phyloP scores from a whole-genome alignment of 805 yeast genomes.

The Yarrowia sp. region DNA sequence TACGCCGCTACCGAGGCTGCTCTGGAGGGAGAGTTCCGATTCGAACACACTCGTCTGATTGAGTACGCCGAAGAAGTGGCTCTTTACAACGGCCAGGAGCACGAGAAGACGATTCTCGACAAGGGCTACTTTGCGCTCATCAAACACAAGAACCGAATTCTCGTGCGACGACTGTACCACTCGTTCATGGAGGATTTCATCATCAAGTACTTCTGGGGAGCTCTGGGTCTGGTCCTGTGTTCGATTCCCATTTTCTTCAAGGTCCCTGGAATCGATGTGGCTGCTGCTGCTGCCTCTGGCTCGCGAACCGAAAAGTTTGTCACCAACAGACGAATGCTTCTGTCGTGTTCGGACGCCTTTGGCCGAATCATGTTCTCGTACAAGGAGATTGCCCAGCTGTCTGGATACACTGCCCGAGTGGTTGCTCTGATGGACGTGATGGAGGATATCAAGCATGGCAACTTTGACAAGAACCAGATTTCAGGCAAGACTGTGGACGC shows the following conservation, averaged over 20 bases:
- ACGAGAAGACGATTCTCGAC: conserved; percentile 80
- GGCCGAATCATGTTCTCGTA: conserved; percentile 87
- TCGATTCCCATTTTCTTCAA: conserved; percentile 84
- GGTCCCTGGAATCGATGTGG: conserved; percentile 55
- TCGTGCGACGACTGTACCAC: conserved; percentile 75
- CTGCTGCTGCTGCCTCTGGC: conserved; percentile 42
- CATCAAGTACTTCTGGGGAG: conserved; percentile 95
- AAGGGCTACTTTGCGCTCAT: conserved; percentile 81
- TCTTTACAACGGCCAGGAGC: conserved; percentile 75
- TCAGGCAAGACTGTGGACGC: conserved; percentile 41
- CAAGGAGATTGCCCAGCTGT: conserved; percentile 79
- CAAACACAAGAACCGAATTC: conserved; percentile 74
- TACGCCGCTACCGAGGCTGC: conserved; percentile 76
- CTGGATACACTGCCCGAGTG: conserved; percentile 81
- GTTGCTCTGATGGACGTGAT: conserved; percentile 72
- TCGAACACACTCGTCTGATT: conserved; percentile 81
- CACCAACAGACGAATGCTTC: conserved; percentile 81
- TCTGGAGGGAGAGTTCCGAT: conserved; percentile 83
- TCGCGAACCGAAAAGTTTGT: conserved; percentile 77
- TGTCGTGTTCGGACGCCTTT: conserved; percentile 85
- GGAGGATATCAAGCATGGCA: conserved; percentile 56
- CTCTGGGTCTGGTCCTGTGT: conserved; percentile 86
- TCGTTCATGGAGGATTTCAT: conserved; percentile 86
- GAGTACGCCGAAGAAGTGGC: conserved; percentile 87
- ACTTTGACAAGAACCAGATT: conserved; percentile 47